Percentiles rank a stretch among this genome's conserved stretches.
Evolutionary conservation across 2,329 filamentous ascomycete genomes (phyloP).

Genomic region (Seiridium cupressi): DNA sequence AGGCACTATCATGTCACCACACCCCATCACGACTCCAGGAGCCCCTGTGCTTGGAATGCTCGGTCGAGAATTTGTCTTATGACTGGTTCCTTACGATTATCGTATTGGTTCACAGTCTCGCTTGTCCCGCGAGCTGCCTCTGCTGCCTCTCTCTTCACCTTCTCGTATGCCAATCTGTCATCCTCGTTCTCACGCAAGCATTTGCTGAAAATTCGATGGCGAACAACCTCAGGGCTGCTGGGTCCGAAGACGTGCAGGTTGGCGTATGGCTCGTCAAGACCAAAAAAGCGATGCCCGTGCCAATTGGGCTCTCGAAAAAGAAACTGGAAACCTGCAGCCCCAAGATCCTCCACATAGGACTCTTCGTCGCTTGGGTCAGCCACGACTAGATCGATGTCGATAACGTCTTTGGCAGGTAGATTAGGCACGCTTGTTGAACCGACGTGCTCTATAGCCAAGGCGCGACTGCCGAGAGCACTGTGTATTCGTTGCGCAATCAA

Average conservation of each 20-base stretch:
- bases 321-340: constrained; percentile 43
- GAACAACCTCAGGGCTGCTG: constrained; percentile 36
- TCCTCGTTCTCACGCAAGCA: constrained; percentile 36
- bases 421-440: constrained; percentile 50
- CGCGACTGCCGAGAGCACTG: constrained; percentile 30
- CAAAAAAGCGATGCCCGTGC: constrained; percentile 49
- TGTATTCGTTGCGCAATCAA: constrained; percentile 22
- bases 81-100: constrained; percentile 36
- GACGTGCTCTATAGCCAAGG: constrained; percentile 39
- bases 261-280: constrained; percentile 31
- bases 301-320: constrained; percentile 42
- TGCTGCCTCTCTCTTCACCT: constrained; percentile 35
- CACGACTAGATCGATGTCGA: constrained; percentile 51
- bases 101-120: constrained; percentile 37
- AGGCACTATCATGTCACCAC: too few relatives aligned
- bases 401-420: constrained; percentile 48
- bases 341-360: constrained; percentile 40
- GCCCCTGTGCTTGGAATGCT: constrained; percentile 21
- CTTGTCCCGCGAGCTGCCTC: constrained; percentile 24
- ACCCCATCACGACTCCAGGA: not conserved
- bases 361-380: constrained; percentile 36
- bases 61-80: constrained; percentile 36
- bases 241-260: constrained; percentile 50
- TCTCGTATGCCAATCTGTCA: constrained; percentile 38
- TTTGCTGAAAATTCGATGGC: constrained; percentile 43